Percentiles rank a stretch among this genome's conserved stretches.
phyloP scores from a whole-genome alignment of 768 basidiomycete genomes.

The Auricularia cornea region DNA sequence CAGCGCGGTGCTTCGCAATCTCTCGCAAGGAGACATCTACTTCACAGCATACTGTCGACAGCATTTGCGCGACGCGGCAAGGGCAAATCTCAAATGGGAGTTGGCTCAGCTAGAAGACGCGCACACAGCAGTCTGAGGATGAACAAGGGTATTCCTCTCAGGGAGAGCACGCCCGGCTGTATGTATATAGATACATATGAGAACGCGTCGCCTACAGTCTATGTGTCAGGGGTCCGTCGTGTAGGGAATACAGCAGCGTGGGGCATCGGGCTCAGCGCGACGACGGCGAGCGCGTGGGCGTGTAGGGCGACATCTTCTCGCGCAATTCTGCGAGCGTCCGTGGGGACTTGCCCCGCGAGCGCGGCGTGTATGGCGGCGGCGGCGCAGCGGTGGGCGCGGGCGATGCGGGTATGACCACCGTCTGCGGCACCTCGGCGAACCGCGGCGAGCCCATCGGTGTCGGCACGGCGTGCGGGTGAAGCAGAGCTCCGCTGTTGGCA shows the following conservation, averaged over 20 bases:
- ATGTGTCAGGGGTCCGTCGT: too few species aligned
- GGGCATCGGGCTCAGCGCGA: too few species aligned
- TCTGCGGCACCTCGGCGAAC: neutral
- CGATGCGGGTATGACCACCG: neutral
- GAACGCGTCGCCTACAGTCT: too few species aligned
- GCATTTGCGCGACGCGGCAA: neutral
- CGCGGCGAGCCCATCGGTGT: neutral
- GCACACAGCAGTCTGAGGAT: neutral
- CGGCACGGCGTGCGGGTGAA: neutral
- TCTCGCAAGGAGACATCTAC: neutral
- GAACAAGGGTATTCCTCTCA: too few species aligned
- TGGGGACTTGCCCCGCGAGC: neutral
- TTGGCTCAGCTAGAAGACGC: neutral
- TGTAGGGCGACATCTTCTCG: neutral
- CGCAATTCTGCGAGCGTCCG: neutral
- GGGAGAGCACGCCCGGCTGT: too few species aligned
- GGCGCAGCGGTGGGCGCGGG: neutral
- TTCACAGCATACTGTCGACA: neutral
- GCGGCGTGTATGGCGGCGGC: neutral
- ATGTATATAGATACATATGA: too few species aligned
- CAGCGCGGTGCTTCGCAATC: neutral
- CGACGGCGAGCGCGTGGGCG: neutral
- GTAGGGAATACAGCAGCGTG: too few species aligned
- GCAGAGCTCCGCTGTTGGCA: neutral
- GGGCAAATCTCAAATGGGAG: neutral